phyloP scores from a whole-genome alignment of 257 asterid genomes.

The Echium plantagineum region DNA sequence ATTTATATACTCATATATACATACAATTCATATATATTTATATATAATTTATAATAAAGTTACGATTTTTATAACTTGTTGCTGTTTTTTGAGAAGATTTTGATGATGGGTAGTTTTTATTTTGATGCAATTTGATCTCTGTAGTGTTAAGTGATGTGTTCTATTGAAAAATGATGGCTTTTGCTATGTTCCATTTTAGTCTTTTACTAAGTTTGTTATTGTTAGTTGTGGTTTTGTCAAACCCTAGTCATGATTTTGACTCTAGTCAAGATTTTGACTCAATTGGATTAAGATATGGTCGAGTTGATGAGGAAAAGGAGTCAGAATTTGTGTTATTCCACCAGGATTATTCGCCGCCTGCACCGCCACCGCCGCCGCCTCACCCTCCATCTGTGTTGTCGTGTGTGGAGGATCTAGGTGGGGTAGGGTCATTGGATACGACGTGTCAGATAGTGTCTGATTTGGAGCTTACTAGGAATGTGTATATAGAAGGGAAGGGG shows the following conservation, averaged over 20 bases:
- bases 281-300: constrained; percentile 1
- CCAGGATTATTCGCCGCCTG: constrained; percentile 98
- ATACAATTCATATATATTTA: too few species aligned
- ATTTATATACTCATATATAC: too few species aligned
- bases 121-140: too few species aligned
- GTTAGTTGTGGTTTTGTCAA: constrained; percentile 12
- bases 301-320: constrained; percentile 24
- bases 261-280: constrained; percentile 21
- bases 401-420: constrained; percentile 84
- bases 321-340: constrained; percentile 51
- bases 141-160: too few species aligned
- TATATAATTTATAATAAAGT: neutral
- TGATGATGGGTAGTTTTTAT: too few species aligned
- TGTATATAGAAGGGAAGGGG: constrained; percentile 85
- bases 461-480: constrained; percentile 52
- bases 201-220: constrained; percentile 3
- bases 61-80: too few species aligned
- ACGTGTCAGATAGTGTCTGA: constrained; percentile 62
- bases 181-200: constrained; percentile 13
- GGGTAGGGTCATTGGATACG: constrained; percentile 81
- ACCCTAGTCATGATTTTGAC: constrained; percentile 31
- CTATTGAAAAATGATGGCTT: neutral
- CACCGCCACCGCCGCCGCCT: constrained; percentile 98
- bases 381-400: constrained; percentile 72
- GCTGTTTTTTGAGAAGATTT: too few species aligned